Percentiles rank a stretch among this genome's conserved stretches.
phyloP scores from a whole-genome alignment of 768 basidiomycete genomes.

The Nevesoporus exiguus region DNA sequence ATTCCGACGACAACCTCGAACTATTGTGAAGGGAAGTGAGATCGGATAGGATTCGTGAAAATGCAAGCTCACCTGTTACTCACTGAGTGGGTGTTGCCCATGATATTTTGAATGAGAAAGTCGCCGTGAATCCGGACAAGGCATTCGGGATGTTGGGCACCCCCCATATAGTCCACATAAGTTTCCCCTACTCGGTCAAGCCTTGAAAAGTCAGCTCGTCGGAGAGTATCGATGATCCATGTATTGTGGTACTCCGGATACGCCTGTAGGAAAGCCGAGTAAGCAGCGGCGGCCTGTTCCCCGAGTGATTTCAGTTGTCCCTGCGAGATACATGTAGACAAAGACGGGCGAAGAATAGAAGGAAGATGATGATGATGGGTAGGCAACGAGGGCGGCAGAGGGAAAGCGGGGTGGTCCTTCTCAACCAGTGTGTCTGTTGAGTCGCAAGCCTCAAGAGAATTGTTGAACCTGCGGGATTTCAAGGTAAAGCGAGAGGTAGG shows the following conservation, averaged over 20 bases:
- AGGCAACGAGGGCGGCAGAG: background rate
- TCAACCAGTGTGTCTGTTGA: slow-evolving; percentile 40
- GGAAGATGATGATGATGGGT: background rate
- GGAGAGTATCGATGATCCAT: slow-evolving; percentile 67
- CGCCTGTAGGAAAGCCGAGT: slow-evolving; percentile 44
- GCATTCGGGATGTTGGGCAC: slow-evolving; percentile 74
- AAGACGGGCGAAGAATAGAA: slow-evolving; percentile 6
- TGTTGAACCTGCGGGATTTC: too few relatives aligned
- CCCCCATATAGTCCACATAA: slow-evolving; percentile 71
- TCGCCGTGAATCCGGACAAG: slow-evolving; percentile 67
- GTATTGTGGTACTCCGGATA: slow-evolving; percentile 61
- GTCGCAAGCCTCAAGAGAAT: too few relatives aligned
- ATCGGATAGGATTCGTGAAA: background rate
- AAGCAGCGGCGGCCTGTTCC: slow-evolving; percentile 41
- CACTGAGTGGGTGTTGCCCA: slow-evolving; percentile 84
- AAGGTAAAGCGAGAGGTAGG: too few relatives aligned
- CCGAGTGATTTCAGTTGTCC: slow-evolving; percentile 22
- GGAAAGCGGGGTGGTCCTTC: slow-evolving; percentile 17
- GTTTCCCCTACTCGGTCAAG: slow-evolving; percentile 63
- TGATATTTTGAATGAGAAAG: slow-evolving; percentile 60
- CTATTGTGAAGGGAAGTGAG: slow-evolving; percentile 34
- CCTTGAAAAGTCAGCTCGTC: slow-evolving; percentile 58
- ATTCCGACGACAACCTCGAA: slow-evolving; percentile 64
- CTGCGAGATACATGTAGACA: slow-evolving; percentile 27
- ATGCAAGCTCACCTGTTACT: slow-evolving; percentile 58